Evolutionary conservation across 139 green algal genomes (phyloP), one percentile per base, ranked within the genome.

Genomic region (Volvox africanus): DNA sequence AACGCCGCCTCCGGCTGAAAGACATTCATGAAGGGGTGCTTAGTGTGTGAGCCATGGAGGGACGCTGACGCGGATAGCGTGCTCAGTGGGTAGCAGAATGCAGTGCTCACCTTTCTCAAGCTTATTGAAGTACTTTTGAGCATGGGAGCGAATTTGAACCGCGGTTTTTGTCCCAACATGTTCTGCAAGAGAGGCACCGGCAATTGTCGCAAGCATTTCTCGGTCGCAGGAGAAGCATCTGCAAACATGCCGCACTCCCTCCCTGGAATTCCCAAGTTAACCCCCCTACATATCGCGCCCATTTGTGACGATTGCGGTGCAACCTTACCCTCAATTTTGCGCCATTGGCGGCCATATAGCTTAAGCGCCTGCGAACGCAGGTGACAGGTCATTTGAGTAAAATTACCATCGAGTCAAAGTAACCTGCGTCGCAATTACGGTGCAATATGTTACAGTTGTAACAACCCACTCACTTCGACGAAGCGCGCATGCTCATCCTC

Each of bases 91-190:
- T 9, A 5, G 44, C 55, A 28, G 50, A 21, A 73, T n/a, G 22
- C 44, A 55, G 44, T 50, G 18, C 37, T 62, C 68, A 88, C 94
- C 80, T 89, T 91, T 87, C 28, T 97, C 93, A 6, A 98, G 35
- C 92, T 98, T 98, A 80, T 89, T 85, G 82, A 98, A 98, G 88
- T 98, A 98, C 88, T 98, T 98, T 87, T 99, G 97, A 2, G 97
- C 97, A 68, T 99, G 97, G 0, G 94, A 97, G 2, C 97, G 93
- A 84, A 99, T 99, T 79, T 99, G 97, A 16, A 99, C 96, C 0
- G 97, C 96, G 0, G 96, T 98, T 92, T 99, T 99, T 50, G 96
- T 99, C 37, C 95, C 96, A 28, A 99, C 96, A 81, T 99, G 94
- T 87, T 97, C 97, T 98, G 95, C 89, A 26, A 73, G 65, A 28